Evolutionary conservation across 164 flowering plant genomes (phyloP).

Genomic region (Vitis rotundifolia): DNA sequence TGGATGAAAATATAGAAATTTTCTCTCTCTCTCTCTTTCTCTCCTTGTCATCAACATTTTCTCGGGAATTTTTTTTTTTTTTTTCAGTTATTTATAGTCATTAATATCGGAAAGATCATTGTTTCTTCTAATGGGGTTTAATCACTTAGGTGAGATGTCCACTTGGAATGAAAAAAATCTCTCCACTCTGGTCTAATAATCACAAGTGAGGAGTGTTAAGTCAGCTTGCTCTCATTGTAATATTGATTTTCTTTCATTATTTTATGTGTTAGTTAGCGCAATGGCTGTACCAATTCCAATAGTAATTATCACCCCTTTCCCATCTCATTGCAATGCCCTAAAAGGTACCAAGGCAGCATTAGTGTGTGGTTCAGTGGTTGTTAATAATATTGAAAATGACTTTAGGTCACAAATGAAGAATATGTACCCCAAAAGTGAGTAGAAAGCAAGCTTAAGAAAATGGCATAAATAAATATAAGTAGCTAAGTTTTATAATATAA

Average conservation of each 20-base stretch:
- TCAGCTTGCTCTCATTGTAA: conserved; percentile 15
- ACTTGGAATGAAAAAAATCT: neutral
- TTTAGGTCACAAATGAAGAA: neutral
- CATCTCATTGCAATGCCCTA: neutral
- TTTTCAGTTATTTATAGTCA: neutral
- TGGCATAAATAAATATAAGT: too few relatives aligned
- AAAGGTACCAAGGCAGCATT: too few relatives aligned
- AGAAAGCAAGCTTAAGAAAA: conserved; percentile 13
- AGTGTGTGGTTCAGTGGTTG: too few relatives aligned
- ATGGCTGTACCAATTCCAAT: conserved; percentile 6
- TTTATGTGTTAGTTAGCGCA: conserved; percentile 18
- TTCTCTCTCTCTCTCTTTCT: conserved; percentile 24
- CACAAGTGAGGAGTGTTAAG: neutral
- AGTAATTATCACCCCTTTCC: conserved; percentile 17
- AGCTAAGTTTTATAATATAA: neutral
- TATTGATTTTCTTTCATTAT: conserved; percentile 6
- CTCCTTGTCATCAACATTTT: conserved; percentile 7
- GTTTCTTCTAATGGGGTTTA: neutral
- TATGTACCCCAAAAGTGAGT: conserved; percentile 8
- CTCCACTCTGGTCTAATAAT: neutral
- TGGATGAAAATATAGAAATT: conserved; percentile 8
- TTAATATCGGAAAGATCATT: neutral
- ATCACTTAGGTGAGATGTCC: conserved; percentile 15
- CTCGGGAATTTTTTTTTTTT: neutral
- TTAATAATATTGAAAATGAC: too few relatives aligned